These are phyloP conservation scores for Inga oerstediana DNA, from an alignment of 306 rosid species.

Conservation along the genomic window DNA sequence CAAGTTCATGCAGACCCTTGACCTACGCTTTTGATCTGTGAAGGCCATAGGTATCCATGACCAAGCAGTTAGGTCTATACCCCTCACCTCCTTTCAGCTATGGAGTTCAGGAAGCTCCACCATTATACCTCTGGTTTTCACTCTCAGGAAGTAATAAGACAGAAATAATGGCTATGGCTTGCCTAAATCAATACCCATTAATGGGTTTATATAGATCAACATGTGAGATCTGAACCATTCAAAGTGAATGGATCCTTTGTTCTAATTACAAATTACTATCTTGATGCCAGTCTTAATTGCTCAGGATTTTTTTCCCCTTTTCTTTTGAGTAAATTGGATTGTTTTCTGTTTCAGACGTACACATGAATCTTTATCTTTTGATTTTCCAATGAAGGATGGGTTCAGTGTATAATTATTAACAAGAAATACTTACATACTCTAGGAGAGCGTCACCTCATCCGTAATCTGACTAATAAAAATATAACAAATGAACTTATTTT, in stretches of 20 bases:
- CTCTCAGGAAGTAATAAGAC: neutral
- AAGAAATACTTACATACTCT: too few species aligned
- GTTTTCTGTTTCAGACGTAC: too few species aligned
- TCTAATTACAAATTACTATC: neutral
- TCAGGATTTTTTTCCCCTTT: neutral
- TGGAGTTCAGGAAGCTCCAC: neutral
- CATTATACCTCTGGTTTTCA: neutral
- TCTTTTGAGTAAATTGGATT: neutral
- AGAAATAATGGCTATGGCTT: neutral
- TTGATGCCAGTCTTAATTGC: neutral
- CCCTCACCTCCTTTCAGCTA: neutral
- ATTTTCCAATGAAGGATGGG: neutral
- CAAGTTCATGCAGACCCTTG: slow-evolving; percentile 48
- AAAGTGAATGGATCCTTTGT: neutral
- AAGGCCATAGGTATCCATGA: neutral
- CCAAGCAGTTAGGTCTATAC: neutral
- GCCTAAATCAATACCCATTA: neutral
- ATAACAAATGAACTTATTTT: too few species aligned
- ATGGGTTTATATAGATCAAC: slow-evolving; percentile 7
- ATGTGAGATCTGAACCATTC: neutral
- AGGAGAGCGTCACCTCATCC: too few species aligned
- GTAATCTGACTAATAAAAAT: too few species aligned
- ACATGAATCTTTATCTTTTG: neutral
- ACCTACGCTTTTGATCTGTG: neutral
- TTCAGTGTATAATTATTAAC: neutral